Percentiles rank a stretch among this genome's conserved stretches.
Evolutionary conservation across 495 filamentous ascomycete genomes (phyloP).

Genomic region (Amniculicola lignicola): DNA sequence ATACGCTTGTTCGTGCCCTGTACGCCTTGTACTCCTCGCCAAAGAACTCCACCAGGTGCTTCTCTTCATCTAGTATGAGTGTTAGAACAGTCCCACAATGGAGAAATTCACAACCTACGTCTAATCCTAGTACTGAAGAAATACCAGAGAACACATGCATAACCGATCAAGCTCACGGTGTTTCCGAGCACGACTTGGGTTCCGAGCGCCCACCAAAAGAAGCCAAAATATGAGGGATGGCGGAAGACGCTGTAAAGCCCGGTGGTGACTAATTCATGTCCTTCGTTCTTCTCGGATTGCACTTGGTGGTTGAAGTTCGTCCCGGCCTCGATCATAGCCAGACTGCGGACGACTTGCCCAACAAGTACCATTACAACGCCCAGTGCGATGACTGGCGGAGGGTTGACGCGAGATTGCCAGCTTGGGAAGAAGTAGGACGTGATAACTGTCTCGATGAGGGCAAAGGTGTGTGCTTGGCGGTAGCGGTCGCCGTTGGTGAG

Average conservation of each 20-base stretch:
- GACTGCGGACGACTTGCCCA: constrained; percentile 69
- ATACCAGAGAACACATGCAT: constrained; percentile 71
- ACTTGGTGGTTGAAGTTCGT: constrained; percentile 90
- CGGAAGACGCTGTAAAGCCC: constrained; percentile 65
- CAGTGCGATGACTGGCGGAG: constrained; percentile 34
- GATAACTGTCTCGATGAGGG: constrained; percentile 66
- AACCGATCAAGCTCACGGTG: constrained; percentile 67
- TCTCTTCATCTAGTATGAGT: constrained; percentile 63
- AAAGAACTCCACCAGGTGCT: constrained; percentile 74
- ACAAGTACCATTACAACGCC: constrained; percentile 63
- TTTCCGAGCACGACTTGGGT: constrained; percentile 91
- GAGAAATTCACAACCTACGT: constrained; percentile 48
- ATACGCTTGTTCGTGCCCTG: constrained; percentile 59
- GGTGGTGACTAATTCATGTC: constrained; percentile 72
- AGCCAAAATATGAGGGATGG: constrained; percentile 94
- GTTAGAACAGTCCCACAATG: background rate
- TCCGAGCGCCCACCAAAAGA: constrained; percentile 97
- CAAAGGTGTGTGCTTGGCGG: constrained; percentile 73
- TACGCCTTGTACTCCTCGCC: constrained; percentile 77
- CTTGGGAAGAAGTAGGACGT: constrained; percentile 55
- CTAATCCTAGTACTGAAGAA: constrained; percentile 75
- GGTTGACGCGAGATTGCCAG: constrained; percentile 44
- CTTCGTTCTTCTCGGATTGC: constrained; percentile 60
- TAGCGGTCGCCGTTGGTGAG: constrained; percentile 83
- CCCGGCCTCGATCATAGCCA: constrained; percentile 86